phyloP scores from a whole-genome alignment of 345 rosid genomes.

The Salix arbutifolia region DNA sequence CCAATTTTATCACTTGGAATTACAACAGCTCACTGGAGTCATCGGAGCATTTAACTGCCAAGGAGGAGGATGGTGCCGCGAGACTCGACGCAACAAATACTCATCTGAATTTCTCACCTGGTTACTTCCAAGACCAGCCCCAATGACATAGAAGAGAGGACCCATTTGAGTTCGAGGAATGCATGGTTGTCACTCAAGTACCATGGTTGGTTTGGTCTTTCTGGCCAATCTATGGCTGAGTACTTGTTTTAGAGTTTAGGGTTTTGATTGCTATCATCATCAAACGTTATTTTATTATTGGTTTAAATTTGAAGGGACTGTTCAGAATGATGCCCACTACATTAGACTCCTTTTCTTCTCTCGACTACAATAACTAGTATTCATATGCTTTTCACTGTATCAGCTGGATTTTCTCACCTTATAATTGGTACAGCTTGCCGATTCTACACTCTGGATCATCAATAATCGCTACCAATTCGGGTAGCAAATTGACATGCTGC shows the following conservation, averaged over 20 bases:
- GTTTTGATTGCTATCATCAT: no score
- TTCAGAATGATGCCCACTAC: no score
- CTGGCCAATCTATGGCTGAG: slow-evolving; percentile 40
- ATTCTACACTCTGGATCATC: no score
- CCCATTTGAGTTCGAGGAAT: slow-evolving; percentile 46
- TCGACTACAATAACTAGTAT: no score
- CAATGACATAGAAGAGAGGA: slow-evolving; percentile 50
- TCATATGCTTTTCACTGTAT: no score
- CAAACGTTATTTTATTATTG: no score
- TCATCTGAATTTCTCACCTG: slow-evolving; percentile 50
- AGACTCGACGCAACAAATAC: slow-evolving; percentile 69
- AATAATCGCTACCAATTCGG: no score
- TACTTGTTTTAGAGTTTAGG: slow-evolving; percentile 42
- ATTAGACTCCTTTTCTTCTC: no score
- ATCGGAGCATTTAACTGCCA: slow-evolving; percentile 93
- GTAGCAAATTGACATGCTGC: no score
- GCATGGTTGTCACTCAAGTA: slow-evolving; percentile 51
- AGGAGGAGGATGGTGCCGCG: slow-evolving; percentile 96
- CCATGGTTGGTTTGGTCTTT: slow-evolving; percentile 61
- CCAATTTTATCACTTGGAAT: neutral
- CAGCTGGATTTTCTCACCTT: no score
- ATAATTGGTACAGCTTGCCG: no score
- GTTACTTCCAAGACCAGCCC: slow-evolving; percentile 53
- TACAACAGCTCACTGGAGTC: slow-evolving; percentile 64
- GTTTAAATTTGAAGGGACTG: no score